phyloP scores from a whole-genome alignment of 2,329 filamentous ascomycete genomes.

The Claviceps capensis region DNA sequence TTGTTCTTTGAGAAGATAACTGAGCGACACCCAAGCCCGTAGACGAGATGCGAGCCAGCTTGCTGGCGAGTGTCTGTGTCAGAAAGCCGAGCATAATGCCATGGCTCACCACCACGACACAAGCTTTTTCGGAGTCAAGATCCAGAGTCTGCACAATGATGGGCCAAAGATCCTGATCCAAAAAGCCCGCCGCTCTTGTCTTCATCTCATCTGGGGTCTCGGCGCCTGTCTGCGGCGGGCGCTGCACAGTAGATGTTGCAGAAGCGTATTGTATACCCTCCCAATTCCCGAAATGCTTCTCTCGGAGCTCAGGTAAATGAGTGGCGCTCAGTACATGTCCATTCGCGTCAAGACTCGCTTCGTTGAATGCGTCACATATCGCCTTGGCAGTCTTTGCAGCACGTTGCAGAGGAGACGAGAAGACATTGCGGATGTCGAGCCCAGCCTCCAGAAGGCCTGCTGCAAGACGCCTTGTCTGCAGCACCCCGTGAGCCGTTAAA shows the following conservation, averaged over 20 bases:
- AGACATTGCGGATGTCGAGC: conserved; percentile 45
- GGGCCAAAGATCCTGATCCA: conserved; percentile 49
- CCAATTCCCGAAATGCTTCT: conserved; percentile 60
- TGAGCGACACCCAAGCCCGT: background rate
- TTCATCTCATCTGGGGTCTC: conserved; percentile 59
- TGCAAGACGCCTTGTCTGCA: conserved; percentile 64
- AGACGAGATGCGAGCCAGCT: conserved; percentile 23
- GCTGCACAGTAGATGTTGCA: conserved; percentile 11
- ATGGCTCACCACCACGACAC: conserved; percentile 61
- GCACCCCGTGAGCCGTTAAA: conserved; percentile 67
- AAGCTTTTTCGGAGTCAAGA: conserved; percentile 9
- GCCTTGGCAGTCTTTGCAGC: conserved; percentile 58
- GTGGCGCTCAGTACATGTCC: conserved; percentile 8
- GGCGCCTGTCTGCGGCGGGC: conserved; percentile 30
- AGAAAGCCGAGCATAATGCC: conserved; percentile 65
- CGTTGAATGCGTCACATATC: conserved; percentile 42
- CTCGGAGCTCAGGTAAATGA: conserved; percentile 39
- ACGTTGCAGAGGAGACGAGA: conserved; percentile 65
- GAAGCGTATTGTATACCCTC: conserved; percentile 49
- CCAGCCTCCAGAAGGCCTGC: conserved; percentile 35
- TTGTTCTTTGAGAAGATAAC: background rate
- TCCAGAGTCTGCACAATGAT: conserved; percentile 16
- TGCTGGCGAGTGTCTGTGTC: conserved; percentile 46
- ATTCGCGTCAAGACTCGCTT: conserved; percentile 1
- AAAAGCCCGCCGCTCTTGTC: conserved; percentile 48